phyloP scores from a whole-genome alignment of 78 protist genomes.

The Dictyostelium capitatum region DNA sequence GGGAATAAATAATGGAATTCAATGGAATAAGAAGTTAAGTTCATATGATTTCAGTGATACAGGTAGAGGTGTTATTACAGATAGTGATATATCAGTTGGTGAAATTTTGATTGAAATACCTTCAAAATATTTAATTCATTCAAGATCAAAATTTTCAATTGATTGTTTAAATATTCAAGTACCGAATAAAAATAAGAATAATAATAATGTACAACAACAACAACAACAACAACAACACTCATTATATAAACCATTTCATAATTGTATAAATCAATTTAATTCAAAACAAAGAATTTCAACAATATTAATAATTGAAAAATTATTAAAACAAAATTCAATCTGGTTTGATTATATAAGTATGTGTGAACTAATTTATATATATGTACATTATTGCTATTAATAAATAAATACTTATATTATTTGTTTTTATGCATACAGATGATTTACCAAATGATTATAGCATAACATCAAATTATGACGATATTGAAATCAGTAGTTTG shows the following conservation, averaged over 20 bases:
- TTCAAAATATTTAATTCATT: slow-evolving; percentile 12
- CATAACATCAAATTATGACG: slow-evolving; percentile 42
- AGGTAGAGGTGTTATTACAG: slow-evolving; percentile 33
- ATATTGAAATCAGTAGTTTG: slow-evolving; percentile 27
- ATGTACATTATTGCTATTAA: background rate
- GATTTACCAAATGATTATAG: slow-evolving; percentile 30
- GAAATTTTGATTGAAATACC: slow-evolving; percentile 49
- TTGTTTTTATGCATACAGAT: background rate
- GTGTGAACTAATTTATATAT: background rate
- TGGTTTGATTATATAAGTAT: slow-evolving; percentile 42
- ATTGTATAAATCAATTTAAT: slow-evolving; percentile 3
- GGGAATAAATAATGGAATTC: slow-evolving; percentile 21
- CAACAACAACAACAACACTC: background rate
- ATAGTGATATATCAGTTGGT: slow-evolving; percentile 5
- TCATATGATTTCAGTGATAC: background rate
- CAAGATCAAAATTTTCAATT: background rate
- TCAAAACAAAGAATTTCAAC: slow-evolving; percentile 43
- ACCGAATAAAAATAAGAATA: background rate
- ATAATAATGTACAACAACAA: background rate
- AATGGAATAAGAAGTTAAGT: slow-evolving; percentile 25
- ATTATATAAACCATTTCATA: background rate
- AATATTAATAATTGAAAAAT: slow-evolving; percentile 26
- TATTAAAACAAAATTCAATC: slow-evolving; percentile 8
- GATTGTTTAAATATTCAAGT: background rate
- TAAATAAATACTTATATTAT: background rate